Conservation (phyloP, 1,139 yeast species). For the Hansenula sp. region DNA sequence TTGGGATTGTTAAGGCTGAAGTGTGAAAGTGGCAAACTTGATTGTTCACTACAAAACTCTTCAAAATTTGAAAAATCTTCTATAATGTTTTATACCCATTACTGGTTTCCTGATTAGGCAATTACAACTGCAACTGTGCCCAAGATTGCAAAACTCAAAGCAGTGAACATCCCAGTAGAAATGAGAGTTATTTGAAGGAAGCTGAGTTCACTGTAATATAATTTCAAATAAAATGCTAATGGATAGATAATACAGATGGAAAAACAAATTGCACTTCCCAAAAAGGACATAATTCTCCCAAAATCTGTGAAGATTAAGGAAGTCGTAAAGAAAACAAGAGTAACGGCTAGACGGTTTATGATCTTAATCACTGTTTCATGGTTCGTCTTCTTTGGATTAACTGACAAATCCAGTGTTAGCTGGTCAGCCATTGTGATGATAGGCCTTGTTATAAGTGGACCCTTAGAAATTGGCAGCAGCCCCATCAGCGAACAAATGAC, state of each 20-base stretch:
- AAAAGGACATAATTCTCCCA: constrained; percentile 68
- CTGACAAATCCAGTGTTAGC: constrained; percentile 22
- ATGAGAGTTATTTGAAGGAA: not conserved
- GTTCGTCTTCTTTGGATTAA: not conserved
- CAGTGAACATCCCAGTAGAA: constrained; percentile 6
- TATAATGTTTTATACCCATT: not conserved
- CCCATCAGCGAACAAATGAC: constrained; percentile 62
- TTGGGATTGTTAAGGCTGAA: not conserved
- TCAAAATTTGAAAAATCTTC: not conserved
- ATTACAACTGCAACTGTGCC: constrained; percentile 22
- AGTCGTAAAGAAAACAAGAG: constrained; percentile 28
- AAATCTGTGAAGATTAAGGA: constrained; percentile 61
- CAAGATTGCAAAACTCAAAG: constrained; percentile 11
- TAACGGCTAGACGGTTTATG: constrained; percentile 15
- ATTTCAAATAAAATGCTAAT: constrained; percentile 51
- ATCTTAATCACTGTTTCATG: constrained; percentile 4
- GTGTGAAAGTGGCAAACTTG: not conserved
- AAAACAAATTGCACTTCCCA: constrained; percentile 72
- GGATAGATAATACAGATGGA: constrained; percentile 73
- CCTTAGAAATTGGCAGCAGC: constrained; percentile 69
- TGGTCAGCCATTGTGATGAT: constrained; percentile 58
- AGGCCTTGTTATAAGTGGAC: constrained; percentile 76
- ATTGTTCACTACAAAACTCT: not conserved
- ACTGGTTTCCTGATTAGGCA: constrained; percentile 4
- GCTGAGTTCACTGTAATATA: constrained; percentile 14